Base-by-base conservation (phyloP, 495 filamentous ascomycete species). In the Halenospora varia region DNA sequence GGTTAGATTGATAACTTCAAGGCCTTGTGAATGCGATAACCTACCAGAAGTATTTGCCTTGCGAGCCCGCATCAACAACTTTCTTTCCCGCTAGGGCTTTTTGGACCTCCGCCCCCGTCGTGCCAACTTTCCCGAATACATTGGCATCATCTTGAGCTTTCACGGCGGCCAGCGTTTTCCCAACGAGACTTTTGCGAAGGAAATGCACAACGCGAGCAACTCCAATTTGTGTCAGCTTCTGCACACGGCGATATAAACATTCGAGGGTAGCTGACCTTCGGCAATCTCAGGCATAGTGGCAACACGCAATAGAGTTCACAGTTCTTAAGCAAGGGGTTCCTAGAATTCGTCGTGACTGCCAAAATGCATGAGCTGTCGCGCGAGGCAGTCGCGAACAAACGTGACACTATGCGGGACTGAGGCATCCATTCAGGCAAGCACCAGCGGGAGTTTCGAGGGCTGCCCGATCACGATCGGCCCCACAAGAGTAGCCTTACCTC, bases 1-100 rank as follows among this genome's bases (percentile, higher is more conserved):
- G 29, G n/a, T 19, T 15, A 19, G 4, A 18, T 11, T 20, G 2
- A 23, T 11, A 15, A 9, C n/a, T 40, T 46, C 2, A 35, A 52
- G 26, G 10, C 0, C 8, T 11, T 17, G 11, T n/a, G n/a, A n/a
- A 23, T 44, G 10, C 3, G 23, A 25, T 2, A 2, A 59, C 70
- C 23, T 60, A 82, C 88, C 94, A 98, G 68, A 97, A 96, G 66
- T 97, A 97, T 80, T 97, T 98, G 18, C 93, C 93, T 68, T 96
- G 93, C 57, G 87, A 89, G 0, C 84, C 84, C 2, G 89, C 87
- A 55, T 83, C 84, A 8, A 85, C 61, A 3, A 96, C 74, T 59
- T 84, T 91, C 70, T 90, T 93, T 2, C 90, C 91, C 9, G 78
- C 79, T 67, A 97, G 73, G 2, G 86, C 84, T 39, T 80, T 77